Conservation (phyloP, 768 basidiomycete species). For the Lactarius indigo region DNA sequence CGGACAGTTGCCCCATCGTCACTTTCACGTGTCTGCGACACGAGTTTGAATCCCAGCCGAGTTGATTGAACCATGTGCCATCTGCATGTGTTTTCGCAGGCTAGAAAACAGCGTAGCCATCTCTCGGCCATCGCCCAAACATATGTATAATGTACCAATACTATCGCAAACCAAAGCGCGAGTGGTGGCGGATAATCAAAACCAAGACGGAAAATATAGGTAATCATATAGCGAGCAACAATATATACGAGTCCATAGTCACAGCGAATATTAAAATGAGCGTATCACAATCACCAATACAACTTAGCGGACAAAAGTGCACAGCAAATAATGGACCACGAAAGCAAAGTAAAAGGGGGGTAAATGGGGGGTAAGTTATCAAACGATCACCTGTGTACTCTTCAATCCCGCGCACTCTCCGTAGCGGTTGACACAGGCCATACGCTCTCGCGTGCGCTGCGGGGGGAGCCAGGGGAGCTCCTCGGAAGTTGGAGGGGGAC, state of each 20-base stretch:
- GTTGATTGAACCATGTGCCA: not conserved
- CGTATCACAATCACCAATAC: constrained; percentile 15
- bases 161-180: constrained; percentile 14
- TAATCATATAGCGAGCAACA: constrained; percentile 15
- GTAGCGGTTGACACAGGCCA: constrained; percentile 33
- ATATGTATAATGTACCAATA: constrained; percentile 25
- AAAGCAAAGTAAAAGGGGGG: constrained; percentile 16
- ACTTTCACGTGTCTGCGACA: constrained; percentile 19
- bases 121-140: constrained; percentile 21
- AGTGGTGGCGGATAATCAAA: constrained; percentile 8
- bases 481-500: constrained; percentile 30
- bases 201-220: constrained; percentile 12
- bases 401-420: constrained; percentile 23
- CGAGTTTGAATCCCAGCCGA: not conserved
- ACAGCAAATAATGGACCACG: constrained; percentile 21
- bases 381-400: constrained; percentile 8
- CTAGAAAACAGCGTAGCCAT: constrained; percentile 8
- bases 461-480: constrained; percentile 27
- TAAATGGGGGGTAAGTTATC: not conserved
- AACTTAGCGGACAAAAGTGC: constrained; percentile 10
- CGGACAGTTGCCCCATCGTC: not conserved
- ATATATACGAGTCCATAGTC: constrained; percentile 26
- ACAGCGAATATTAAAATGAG: constrained; percentile 22
- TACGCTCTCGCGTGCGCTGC: constrained; percentile 29
- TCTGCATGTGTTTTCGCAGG: constrained; percentile 3